Conservation (phyloP, 1,139 yeast genomes). For the Taiozyma sp. region DNA sequence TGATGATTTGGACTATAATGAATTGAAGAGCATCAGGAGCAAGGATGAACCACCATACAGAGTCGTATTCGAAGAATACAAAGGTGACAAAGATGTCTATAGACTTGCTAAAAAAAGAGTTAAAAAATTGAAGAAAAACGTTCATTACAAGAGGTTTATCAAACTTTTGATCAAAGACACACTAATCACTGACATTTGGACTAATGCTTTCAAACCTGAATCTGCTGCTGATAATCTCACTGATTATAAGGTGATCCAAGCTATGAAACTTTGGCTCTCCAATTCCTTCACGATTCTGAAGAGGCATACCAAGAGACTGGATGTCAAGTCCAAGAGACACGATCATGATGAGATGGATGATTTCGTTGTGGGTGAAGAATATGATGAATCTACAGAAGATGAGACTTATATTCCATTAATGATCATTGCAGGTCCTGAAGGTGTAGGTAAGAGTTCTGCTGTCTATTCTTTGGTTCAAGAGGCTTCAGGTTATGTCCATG, state of each 20-base stretch:
- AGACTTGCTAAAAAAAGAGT: slow-evolving; percentile 1
- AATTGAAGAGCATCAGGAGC: neutral
- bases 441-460: slow-evolving; percentile 77
- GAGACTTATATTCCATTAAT: slow-evolving; percentile 53
- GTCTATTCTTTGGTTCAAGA: slow-evolving; percentile 66
- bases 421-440: slow-evolving; percentile 67
- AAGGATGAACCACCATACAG: neutral
- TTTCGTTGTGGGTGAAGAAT: slow-evolving; percentile 41
- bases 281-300: slow-evolving; percentile 43
- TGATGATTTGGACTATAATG: neutral
- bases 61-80: neutral
- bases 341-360: slow-evolving; percentile 31
- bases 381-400: slow-evolving; percentile 26
- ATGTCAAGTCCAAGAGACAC: slow-evolving; percentile 16
- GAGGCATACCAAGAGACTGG: slow-evolving; percentile 31
- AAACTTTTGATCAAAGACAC: slow-evolving; percentile 16
- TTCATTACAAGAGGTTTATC: slow-evolving; percentile 24
- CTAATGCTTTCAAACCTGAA: slow-evolving; percentile 40
- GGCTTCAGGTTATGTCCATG: slow-evolving; percentile 71
- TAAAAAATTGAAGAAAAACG: slow-evolving; percentile 15
- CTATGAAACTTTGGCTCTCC: slow-evolving; percentile 43
- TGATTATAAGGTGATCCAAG: slow-evolving; percentile 21
- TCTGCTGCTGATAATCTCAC: slow-evolving; percentile 35
- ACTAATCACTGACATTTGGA: slow-evolving; percentile 32
- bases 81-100: neutral